Conservation (phyloP, 2,329 filamentous ascomycete genomes). For the Rosellinia necatrix region DNA sequence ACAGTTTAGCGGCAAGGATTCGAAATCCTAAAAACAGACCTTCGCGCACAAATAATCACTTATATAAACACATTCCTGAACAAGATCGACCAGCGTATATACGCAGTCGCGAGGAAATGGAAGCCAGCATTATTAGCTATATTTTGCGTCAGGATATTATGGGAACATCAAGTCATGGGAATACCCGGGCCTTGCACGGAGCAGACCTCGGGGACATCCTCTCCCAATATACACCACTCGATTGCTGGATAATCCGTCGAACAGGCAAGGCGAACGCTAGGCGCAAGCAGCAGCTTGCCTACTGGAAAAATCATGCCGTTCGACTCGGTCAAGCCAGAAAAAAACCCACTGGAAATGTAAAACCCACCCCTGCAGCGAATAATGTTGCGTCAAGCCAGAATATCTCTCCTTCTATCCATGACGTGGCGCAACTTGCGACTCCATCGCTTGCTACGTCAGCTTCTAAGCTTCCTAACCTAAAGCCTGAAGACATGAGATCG, state of each 20-base stretch:
- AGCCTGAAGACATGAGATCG: background rate
- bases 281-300: conserved; percentile 24
- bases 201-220: background rate
- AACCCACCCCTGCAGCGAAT: background rate
- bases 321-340: background rate
- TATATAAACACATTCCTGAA: conserved; percentile 17
- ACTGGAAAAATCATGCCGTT: conserved; percentile 25
- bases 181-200: too few relatives aligned
- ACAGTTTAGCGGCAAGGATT: conserved; percentile 12
- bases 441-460: conserved; percentile 4
- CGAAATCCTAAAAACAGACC: conserved; percentile 26
- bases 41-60: conserved; percentile 12
- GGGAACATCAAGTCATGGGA: background rate
- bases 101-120: conserved; percentile 12
- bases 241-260: conserved; percentile 22
- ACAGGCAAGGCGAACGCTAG: conserved; percentile 21
- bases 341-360: background rate
- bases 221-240: background rate
- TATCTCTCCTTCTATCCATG: background rate
- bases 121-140: conserved; percentile 12
- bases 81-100: background rate
- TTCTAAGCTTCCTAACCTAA: background rate
- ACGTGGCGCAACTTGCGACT: background rate
- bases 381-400: background rate
- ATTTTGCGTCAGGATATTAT: conserved; percentile 3